Percentiles rank a stretch among this genome's conserved stretches.
Evolutionary conservation across 2,329 filamentous ascomycete species (phyloP).

Genomic region (Escovopsis weberi): DNA sequence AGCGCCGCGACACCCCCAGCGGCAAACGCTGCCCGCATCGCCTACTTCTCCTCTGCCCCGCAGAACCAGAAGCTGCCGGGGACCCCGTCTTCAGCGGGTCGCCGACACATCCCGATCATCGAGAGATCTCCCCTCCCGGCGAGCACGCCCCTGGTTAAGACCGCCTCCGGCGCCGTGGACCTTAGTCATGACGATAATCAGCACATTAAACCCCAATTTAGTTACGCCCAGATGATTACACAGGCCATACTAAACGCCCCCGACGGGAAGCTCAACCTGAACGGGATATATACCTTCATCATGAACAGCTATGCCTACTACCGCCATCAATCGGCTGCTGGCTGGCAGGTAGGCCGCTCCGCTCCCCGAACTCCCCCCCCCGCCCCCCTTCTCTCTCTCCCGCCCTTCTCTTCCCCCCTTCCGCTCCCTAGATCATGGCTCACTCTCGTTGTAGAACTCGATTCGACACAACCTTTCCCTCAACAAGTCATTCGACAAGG

Average conservation of each 20-base stretch:
- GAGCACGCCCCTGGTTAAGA: conserved; percentile 22
- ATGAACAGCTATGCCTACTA: conserved; percentile 89
- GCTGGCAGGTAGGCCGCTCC: conserved; percentile 65
- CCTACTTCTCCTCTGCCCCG: conserved; percentile 44
- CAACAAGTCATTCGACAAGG: conserved; percentile 89
- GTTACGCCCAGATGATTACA: conserved; percentile 92
- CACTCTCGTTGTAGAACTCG: conserved; percentile 51
- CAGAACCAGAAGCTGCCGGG: conserved; percentile 45
- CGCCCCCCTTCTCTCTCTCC: too few relatives aligned
- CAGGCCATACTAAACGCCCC: conserved; percentile 82
- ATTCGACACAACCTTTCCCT: conserved; percentile 93
- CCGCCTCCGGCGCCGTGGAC: conserved; percentile 45
- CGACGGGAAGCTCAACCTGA: conserved; percentile 79
- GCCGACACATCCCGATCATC: conserved; percentile 8
- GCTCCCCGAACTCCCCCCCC: not conserved
- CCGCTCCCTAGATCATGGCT: not conserved
- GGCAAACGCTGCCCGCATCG: conserved; percentile 21
- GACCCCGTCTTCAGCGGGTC: conserved; percentile 38
- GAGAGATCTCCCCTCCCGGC: conserved; percentile 19
- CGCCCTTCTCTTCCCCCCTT: too few relatives aligned
- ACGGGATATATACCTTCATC: conserved; percentile 89
- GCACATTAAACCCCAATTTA: conserved; percentile 89
- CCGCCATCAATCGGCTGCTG: conserved; percentile 56
- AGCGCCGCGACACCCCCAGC: conserved; percentile 17
- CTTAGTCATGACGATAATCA: conserved; percentile 71